phyloP scores from a whole-genome alignment of 2,329 filamentous ascomycete genomes.

The Aulographum hederae region DNA sequence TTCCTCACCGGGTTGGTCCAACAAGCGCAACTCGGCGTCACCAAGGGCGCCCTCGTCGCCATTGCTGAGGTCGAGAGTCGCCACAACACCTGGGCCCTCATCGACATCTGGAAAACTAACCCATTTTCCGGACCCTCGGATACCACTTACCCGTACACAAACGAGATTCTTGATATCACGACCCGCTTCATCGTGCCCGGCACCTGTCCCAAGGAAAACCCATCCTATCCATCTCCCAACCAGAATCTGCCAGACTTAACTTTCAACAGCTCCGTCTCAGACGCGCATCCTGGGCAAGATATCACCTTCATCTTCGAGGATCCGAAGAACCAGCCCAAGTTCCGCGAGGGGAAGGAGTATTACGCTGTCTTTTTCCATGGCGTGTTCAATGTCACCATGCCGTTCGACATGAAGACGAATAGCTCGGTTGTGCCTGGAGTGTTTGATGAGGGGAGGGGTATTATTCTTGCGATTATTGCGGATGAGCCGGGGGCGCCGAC shows the following conservation, averaged over 20 bases:
- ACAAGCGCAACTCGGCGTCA: slow-evolving; percentile 14
- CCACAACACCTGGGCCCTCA: slow-evolving; percentile 23
- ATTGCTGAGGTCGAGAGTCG: slow-evolving; percentile 21
- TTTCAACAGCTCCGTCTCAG: slow-evolving; percentile 10
- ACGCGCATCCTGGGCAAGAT: slow-evolving; percentile 13
- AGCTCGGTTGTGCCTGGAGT: slow-evolving; percentile 16
- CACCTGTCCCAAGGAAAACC: slow-evolving; percentile 18
- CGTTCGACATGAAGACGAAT: slow-evolving; percentile 17
- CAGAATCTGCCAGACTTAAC: slow-evolving; percentile 17
- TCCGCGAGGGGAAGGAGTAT: slow-evolving; percentile 13
- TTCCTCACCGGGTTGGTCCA: slow-evolving; percentile 21
- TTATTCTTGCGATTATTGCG: slow-evolving; percentile 19
- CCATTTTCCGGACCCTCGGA: slow-evolving; percentile 24
- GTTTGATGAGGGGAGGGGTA: slow-evolving; percentile 17
- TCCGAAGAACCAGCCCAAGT: slow-evolving; percentile 11
- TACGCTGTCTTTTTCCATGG: slow-evolving; percentile 25
- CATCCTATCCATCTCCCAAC: slow-evolving; percentile 18
- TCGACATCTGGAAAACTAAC: slow-evolving; percentile 21
- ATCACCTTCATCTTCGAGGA: slow-evolving; percentile 15
- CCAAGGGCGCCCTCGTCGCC: slow-evolving; percentile 19
- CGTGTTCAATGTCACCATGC: slow-evolving; percentile 16
- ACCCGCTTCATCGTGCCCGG: slow-evolving; percentile 14
- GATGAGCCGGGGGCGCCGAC: slow-evolving; percentile 18
- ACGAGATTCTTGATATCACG: slow-evolving; percentile 21
- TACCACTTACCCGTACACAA: slow-evolving; percentile 24